These are phyloP conservation scores for Ascochyta pisi DNA, from an alignment of 2,329 filamentous ascomycete species.

Conservation along the genomic window DNA sequence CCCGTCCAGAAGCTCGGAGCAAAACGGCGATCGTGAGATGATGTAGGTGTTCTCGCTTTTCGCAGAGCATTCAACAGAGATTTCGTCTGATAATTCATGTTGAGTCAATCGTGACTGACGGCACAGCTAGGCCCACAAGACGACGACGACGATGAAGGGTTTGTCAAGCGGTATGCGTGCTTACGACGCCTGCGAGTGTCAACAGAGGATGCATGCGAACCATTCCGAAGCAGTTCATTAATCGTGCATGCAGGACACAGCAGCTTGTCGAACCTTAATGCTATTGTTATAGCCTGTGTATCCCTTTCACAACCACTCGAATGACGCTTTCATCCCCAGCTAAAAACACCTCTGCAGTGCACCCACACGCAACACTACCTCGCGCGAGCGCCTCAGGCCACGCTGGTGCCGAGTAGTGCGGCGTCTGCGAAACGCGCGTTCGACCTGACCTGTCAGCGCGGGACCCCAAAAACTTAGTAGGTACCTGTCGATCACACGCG, in stretches of 20 bases:
- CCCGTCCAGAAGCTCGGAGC: constrained; percentile 16
- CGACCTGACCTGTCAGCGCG: neutral
- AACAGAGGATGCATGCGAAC: too few relatives aligned
- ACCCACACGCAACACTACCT: neutral
- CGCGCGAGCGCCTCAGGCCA: constrained; percentile 9
- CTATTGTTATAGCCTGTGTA: too few relatives aligned
- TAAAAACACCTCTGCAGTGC: neutral
- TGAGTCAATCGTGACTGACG: neutral
- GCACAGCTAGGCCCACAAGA: neutral
- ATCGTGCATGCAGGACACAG: neutral
- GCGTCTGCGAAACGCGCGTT: constrained; percentile 8
- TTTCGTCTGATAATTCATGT: neutral
- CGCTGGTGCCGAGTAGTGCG: constrained; percentile 9
- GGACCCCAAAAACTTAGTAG: neutral
- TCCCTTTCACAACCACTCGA: too few relatives aligned
- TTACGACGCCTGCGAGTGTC: constrained; percentile 1
- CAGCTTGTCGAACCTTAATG: neutral
- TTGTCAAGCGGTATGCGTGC: neutral
- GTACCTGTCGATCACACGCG: constrained; percentile 7
- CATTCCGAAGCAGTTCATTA: too few relatives aligned
- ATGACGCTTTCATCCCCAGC: too few relatives aligned
- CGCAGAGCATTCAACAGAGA: neutral
- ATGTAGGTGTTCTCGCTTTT: constrained; percentile 12
- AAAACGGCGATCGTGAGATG: constrained; percentile 19
- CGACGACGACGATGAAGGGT: neutral